phyloP scores from a whole-genome alignment of 345 rosid genomes.

The Rubroshorea leprosula region DNA sequence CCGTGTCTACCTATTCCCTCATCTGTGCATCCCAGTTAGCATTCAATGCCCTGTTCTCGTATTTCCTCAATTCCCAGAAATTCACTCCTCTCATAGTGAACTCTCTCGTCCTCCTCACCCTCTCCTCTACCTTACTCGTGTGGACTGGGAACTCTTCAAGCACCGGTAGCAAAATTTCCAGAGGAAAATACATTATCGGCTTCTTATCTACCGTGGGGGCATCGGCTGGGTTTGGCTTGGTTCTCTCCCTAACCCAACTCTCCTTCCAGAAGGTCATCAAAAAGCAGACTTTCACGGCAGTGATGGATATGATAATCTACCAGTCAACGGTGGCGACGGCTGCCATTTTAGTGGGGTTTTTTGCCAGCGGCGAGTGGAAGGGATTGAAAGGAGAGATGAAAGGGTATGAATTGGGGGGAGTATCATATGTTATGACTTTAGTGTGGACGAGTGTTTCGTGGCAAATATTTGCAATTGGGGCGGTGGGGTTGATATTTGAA shows the following conservation, averaged over 20 bases:
- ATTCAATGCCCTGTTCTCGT: constrained; percentile 52
- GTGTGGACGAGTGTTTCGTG: constrained; percentile 33
- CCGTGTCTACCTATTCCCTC: constrained; percentile 43
- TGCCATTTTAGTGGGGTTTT: constrained; percentile 37
- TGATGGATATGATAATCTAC: constrained; percentile 39
- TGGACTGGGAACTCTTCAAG: constrained; percentile 18
- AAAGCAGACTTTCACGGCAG: constrained; percentile 26
- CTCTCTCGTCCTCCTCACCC: constrained; percentile 39
- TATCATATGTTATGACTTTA: constrained; percentile 41
- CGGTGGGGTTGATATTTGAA: constrained; percentile 47
- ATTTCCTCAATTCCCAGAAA: constrained; percentile 38
- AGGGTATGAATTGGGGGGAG: constrained; percentile 37
- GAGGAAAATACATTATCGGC: constrained; percentile 26
- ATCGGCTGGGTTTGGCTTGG: constrained; percentile 36
- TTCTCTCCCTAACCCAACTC: constrained; percentile 36
- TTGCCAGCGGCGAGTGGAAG: constrained; percentile 54
- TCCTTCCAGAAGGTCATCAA: constrained; percentile 36
- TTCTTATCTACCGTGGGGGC: constrained; percentile 43
- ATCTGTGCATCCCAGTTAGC: constrained; percentile 39
- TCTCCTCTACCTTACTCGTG: constrained; percentile 43
- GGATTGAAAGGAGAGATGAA: constrained; percentile 37
- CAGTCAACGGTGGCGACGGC: constrained; percentile 33
- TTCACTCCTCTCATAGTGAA: constrained; percentile 39
- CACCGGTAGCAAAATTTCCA: constrained; percentile 14
- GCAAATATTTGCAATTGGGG: constrained; percentile 45